These are phyloP conservation scores for Quercus dentata DNA, from an alignment of 306 rosid genomes.

Conservation along the genomic window DNA sequence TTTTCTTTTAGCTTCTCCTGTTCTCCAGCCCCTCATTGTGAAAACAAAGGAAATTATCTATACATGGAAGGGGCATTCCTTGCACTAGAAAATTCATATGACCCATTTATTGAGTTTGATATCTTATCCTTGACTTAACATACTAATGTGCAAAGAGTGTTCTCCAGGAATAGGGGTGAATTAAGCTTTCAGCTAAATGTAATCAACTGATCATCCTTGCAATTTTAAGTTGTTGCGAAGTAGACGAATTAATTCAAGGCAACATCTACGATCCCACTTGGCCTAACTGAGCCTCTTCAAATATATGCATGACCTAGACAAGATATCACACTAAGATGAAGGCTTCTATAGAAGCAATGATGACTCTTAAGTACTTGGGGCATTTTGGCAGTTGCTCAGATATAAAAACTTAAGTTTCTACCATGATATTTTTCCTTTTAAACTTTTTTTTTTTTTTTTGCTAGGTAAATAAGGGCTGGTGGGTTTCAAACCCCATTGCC, in stretches of 20 bases:
- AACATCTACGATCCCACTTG: background rate
- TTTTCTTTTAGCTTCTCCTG: background rate
- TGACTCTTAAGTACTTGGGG: background rate
- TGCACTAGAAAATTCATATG: background rate
- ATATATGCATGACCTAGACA: background rate
- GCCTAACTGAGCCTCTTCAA: background rate
- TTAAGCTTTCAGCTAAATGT: background rate
- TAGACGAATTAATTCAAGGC: background rate
- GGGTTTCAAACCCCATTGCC: no score
- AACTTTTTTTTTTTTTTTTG: no score
- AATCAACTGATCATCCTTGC: background rate
- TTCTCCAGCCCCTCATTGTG: background rate
- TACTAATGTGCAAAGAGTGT: background rate
- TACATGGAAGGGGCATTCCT: background rate
- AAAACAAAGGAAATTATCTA: background rate
- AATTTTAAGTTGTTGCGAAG: background rate
- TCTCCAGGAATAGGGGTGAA: background rate
- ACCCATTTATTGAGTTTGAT: background rate
- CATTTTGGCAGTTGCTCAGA: background rate
- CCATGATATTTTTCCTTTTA: background rate
- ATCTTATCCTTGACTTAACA: background rate
- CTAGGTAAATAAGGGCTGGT: no score
- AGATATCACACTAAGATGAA: background rate
- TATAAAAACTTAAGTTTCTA: background rate
- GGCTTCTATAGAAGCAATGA: background rate